Conservation (phyloP, 148 eudicot genomes). For the Camellia granthamiana region DNA sequence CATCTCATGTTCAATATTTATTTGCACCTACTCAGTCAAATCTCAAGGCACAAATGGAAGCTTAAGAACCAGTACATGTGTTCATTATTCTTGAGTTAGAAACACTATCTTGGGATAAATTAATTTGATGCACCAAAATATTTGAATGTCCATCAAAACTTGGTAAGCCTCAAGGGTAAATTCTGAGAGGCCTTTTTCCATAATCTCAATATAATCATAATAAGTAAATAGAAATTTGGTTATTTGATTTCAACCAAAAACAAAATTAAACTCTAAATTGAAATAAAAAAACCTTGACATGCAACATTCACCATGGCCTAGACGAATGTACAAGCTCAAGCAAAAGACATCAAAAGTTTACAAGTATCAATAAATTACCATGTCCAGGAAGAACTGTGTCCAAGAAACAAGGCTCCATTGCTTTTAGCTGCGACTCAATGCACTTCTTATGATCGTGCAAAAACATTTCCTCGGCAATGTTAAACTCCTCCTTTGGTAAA, state of each 20-base stretch:
- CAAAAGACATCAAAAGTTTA: background rate
- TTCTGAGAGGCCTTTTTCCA: no score
- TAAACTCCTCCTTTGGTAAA: slow-evolving; percentile 22
- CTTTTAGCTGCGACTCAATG: slow-evolving; percentile 28
- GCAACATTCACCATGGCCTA: background rate
- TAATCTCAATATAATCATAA: no score
- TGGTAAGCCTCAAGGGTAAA: no score
- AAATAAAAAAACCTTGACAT: background rate
- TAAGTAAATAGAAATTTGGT: background rate
- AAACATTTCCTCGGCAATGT: slow-evolving; percentile 35
- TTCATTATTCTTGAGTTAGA: no score
- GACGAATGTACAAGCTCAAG: background rate
- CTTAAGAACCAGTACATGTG: no score
- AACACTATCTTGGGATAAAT: no score
- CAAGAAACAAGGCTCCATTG: slow-evolving; percentile 8
- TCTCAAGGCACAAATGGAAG: no score
- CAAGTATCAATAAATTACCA: slow-evolving; percentile 7
- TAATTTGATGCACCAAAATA: no score
- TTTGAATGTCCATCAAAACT: no score
- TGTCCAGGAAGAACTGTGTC: slow-evolving; percentile 23
- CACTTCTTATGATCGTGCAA: slow-evolving; percentile 49
- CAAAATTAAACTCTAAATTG: background rate
- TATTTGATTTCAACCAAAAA: background rate
- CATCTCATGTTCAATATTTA: no score
- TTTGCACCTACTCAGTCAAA: no score